These are phyloP conservation scores for Brassica juncea DNA, from an alignment of 345 rosid genomes.

Conservation along the genomic window DNA sequence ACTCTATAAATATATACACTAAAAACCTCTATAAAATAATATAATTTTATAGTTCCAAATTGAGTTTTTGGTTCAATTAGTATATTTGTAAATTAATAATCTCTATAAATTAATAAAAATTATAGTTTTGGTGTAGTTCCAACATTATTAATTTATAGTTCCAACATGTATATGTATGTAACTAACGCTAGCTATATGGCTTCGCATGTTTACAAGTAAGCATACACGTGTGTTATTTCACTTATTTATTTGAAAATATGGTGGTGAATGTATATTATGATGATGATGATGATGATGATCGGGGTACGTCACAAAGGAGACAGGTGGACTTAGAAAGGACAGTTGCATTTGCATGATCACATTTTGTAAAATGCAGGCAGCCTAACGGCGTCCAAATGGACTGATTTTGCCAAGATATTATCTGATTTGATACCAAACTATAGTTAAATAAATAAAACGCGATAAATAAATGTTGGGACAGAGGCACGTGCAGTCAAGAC, in stretches of 20 bases:
- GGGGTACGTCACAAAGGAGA: constrained; percentile 24
- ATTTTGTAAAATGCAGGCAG: not conserved
- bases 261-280: not conserved
- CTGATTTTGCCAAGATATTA: not conserved
- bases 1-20: too few relatives aligned
- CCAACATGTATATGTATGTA: not conserved
- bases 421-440: not conserved
- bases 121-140: too few relatives aligned
- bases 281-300: not conserved
- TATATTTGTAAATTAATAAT: too few relatives aligned
- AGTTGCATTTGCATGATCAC: constrained; percentile 30
- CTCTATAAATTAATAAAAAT: too few relatives aligned
- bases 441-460: not conserved
- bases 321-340: constrained; percentile 30
- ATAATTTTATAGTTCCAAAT: too few relatives aligned
- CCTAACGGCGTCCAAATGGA: constrained; percentile 17
- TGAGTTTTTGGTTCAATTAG: too few relatives aligned
- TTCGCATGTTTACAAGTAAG: not conserved
- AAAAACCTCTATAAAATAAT: too few relatives aligned
- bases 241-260: not conserved
- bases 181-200: not conserved
- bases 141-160: too few relatives aligned
- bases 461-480: constrained; percentile 2
- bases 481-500: constrained; percentile 25
- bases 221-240: constrained; percentile 8